Evolutionary conservation across 352 stramenopile species (phyloP), one percentile per base, ranked within the genome.

Genomic region (Phytophthora niederhauseri): DNA sequence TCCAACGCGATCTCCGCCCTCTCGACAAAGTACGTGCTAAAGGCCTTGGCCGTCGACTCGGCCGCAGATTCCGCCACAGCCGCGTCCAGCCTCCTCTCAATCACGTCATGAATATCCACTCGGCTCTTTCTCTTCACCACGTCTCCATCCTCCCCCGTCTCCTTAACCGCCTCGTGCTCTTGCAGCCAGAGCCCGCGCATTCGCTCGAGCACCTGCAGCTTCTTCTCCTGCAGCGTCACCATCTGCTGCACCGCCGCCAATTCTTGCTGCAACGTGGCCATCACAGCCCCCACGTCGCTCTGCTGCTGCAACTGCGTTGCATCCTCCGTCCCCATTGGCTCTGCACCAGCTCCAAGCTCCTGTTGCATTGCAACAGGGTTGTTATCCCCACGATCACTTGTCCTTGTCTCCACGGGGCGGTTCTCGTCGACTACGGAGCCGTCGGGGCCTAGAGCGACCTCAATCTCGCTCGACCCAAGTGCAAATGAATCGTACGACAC

Each of bases 1-100:
- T 53, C 26, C 14, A 70, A 17, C 14, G 14, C 0, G 17, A 80
- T 50, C 7, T 50, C 28, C 0, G 54, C 64, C 45, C 57, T 58
- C 28, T 87, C 73, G 0, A 92, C 68, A 58, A 89, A 90, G 30
- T 72, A 73, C n/a, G 64, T 61, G 1, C 85, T 73, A 52, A 90
- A 92, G 6, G 19, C 5, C 2, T 36, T 51, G 4, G 34, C 30
- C 2, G 11, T 30, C 17, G 22, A n/a, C 12, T 49, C 26, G 3
- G 61, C 52, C 0, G 59, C 26, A 11, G 20, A 11, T 19, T 58
- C 45, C 0, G 64, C 38, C 24, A 73, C 20, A 2, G 51, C 71
- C 34, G 46, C 51, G 3, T 81, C 74, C 15, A 81, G 24, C 11
- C 46, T 63, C 20, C 66, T 66, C 51, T 78, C 66, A 24, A 81